Evolutionary conservation across 2,329 filamentous ascomycete species (phyloP), one percentile per base, ranked within the genome.

Genomic region (Fusarium robinianum): DNA sequence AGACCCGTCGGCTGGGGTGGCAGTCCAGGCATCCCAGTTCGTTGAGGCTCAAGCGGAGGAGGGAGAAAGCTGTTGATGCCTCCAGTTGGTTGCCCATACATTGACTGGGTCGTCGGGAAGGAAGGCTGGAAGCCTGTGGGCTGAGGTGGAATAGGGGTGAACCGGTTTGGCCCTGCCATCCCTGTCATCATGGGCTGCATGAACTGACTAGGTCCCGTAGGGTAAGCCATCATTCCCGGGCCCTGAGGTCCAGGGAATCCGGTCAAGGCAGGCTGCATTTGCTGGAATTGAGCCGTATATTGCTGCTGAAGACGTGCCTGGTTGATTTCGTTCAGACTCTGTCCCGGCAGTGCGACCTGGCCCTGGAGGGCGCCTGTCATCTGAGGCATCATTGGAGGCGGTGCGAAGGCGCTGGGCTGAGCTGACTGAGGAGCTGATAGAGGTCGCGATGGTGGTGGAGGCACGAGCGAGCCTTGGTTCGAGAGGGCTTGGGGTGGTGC

Each of bases 341-440:
- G 88, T 9, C 90, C 88, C 3, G 81, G 79, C 19, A 85, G 81
- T 18, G 87, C 85, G 42, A 88, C 74, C 52, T 83, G 83, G 8
- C 72, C 72, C 61, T 82, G 80, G 40, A 80, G 44, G 14, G 61
- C 76, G 7, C 92, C 90, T 5, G 94, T 96, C 67, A 91, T 80
- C 64, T 96, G 92, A 38, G 90, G 84, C 64, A 91, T 85, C 56
- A 96, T 70, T 11, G 88, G 84, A 35, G 88, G 83, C 12, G 86
- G 80, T 6, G 80, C 79, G 65, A 95, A 94, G 5, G 76, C 78
- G 66, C 79, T 90, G 31, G 83, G 83, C 63, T 87, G 86, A 35
- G 81, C 85, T 40, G 90, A 87, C 65, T 90, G 87, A 17, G 94
- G 92, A 25, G 94, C 92, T 26, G 92, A 96, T 9, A 94, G 77